phyloP scores from a whole-genome alignment of 768 basidiomycete species.

The Lactarius akahatsu region DNA sequence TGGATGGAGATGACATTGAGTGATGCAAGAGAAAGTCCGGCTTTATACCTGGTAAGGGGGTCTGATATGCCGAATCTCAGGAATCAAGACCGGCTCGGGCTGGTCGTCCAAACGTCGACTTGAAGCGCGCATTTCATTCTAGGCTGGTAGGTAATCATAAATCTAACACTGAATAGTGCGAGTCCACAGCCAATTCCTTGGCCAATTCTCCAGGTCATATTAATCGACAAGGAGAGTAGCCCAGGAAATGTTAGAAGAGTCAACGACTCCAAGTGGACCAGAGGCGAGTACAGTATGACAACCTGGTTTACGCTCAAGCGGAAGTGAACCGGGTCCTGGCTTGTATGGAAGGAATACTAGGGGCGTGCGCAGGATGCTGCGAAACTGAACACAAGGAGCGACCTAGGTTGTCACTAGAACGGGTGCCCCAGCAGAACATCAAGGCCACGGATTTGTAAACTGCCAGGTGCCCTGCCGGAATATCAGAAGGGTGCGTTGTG shows the following conservation, averaged over 20 bases:
- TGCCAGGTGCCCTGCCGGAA: neutral
- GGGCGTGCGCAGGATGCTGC: no score
- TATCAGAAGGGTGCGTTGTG: neutral
- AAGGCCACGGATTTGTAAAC: neutral
- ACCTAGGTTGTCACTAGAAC: no score
- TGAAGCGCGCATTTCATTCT: neutral
- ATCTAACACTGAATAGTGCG: neutral
- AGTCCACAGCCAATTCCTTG: no score
- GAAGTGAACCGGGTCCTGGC: no score
- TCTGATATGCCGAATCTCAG: neutral
- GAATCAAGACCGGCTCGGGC: neutral
- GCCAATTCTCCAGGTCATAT: no score
- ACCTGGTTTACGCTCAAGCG: no score
- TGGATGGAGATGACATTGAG: slow-evolving; percentile 1
- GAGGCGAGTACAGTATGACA: no score
- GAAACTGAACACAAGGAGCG: no score
- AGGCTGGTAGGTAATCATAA: slow-evolving; percentile 7
- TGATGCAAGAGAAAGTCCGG: slow-evolving; percentile 17
- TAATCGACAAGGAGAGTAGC: no score
- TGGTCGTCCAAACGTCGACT: neutral
- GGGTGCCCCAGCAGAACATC: no score
- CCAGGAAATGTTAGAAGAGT: no score
- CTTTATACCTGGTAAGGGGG: slow-evolving; percentile 12
- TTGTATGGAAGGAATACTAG: neutral
- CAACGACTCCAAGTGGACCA: no score